These are phyloP conservation scores for Tubosaeta sp. DNA, from an alignment of 768 basidiomycete species.

Conservation along the genomic window DNA sequence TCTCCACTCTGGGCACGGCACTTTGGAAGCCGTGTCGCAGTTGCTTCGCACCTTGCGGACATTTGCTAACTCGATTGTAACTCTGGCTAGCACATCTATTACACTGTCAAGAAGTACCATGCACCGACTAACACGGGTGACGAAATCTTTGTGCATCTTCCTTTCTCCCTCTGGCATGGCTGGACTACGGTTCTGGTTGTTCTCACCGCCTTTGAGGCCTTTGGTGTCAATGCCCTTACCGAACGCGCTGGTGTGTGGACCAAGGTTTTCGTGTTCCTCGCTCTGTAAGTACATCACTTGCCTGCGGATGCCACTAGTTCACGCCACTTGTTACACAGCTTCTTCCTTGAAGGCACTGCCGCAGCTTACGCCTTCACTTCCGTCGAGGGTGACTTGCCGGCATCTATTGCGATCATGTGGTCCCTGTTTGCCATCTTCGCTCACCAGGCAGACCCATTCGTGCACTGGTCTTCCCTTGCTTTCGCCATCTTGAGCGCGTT, in stretches of 20 bases:
- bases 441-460: constrained; percentile 63
- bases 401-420: constrained; percentile 87
- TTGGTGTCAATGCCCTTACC: constrained; percentile 69
- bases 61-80: constrained; percentile 11
- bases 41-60: constrained; percentile 3
- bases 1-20: constrained; percentile 8
- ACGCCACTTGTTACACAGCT: constrained; percentile 36
- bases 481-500: constrained; percentile 83
- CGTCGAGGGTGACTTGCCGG: constrained; percentile 88
- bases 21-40: background rate
- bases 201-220: constrained; percentile 82
- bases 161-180: constrained; percentile 94
- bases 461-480: constrained; percentile 86
- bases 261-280: constrained; percentile 93
- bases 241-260: constrained; percentile 81
- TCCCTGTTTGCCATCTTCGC: constrained; percentile 92
- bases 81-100: constrained; percentile 75
- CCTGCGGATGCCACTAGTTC: background rate
- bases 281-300: constrained; percentile 48
- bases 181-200: constrained; percentile 85
- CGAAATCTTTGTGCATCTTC: constrained; percentile 90
- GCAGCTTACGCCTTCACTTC: constrained; percentile 94
- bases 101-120: constrained; percentile 86
- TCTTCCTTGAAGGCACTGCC: constrained; percentile 90
- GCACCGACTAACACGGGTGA: constrained; percentile 59